Conservation (phyloP, 2,329 filamentous ascomycete species). For the Phyllosticta ampelicida region DNA sequence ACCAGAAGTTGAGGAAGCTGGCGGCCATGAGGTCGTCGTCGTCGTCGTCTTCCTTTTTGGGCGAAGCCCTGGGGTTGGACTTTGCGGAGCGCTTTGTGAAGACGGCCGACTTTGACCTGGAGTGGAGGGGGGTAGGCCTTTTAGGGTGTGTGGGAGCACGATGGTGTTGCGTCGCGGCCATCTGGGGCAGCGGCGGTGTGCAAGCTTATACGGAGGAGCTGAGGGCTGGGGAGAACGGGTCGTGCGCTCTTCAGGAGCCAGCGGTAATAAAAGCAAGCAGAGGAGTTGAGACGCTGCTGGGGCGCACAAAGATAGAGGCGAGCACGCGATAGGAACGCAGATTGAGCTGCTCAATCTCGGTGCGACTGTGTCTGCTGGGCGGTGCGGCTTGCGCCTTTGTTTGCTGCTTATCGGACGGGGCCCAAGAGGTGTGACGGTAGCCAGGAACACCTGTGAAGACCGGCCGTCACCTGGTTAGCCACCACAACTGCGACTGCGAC, state of each 20-base stretch:
- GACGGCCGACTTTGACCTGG: slow-evolving; percentile 23
- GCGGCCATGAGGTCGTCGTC: slow-evolving; percentile 41
- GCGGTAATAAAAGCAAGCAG: not conserved
- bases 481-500: too few species aligned
- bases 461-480: not conserved
- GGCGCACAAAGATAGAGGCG: not conserved
- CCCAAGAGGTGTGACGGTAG: slow-evolving; percentile 2
- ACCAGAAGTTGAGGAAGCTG: slow-evolving; percentile 45
- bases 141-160: slow-evolving; percentile 17
- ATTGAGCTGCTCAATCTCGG: slow-evolving; percentile 1
- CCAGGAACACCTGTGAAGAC: slow-evolving; percentile 3
- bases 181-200: slow-evolving; percentile 15
- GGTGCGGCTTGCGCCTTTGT: not conserved
- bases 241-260: not conserved
- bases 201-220: slow-evolving; percentile 9
- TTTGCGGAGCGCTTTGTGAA: slow-evolving; percentile 23
- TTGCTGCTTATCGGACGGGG: slow-evolving; percentile 9
- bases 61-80: slow-evolving; percentile 12
- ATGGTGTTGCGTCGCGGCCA: slow-evolving; percentile 21
- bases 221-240: slow-evolving; percentile 1
- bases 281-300: not conserved
- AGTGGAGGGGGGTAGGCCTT: slow-evolving; percentile 24
- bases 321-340: slow-evolving; percentile 2
- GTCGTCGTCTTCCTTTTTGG: slow-evolving; percentile 28
- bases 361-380: slow-evolving; percentile 5